These are phyloP conservation scores for Senna siamea DNA, from an alignment of 306 rosid genomes.

Conservation along the genomic window DNA sequence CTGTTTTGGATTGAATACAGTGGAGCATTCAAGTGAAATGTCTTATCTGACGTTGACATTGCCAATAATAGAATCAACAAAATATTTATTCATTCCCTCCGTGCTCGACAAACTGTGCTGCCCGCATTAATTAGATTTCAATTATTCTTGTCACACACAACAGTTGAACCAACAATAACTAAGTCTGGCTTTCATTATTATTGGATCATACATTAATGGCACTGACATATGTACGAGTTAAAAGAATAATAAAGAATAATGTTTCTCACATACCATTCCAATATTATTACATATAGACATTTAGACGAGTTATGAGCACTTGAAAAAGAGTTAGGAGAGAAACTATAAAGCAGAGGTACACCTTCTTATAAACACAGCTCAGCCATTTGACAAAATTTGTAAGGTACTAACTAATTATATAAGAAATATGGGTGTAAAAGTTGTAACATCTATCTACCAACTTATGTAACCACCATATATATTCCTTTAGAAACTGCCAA, in stretches of 20 bases:
- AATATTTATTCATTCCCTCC: neutral
- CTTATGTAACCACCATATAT: slow-evolving; percentile 25
- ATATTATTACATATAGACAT: neutral
- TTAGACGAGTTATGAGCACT: neutral
- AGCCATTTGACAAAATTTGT: slow-evolving; percentile 30
- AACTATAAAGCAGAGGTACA: slow-evolving; percentile 5
- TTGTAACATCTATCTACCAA: neutral
- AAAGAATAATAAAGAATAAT: too few species aligned
- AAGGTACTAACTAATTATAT: neutral
- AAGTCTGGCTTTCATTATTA: neutral
- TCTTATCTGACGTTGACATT: neutral
- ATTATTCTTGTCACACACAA: slow-evolving; percentile 18
- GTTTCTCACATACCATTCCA: too few species aligned
- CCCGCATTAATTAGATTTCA: slow-evolving; percentile 4
- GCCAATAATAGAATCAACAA: too few species aligned
- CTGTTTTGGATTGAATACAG: too few species aligned
- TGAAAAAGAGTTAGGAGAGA: slow-evolving; percentile 1
- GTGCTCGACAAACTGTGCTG: slow-evolving; percentile 7
- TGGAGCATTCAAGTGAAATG: too few species aligned
- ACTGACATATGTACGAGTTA: too few species aligned
- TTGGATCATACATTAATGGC: too few species aligned
- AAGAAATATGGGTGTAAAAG: neutral
- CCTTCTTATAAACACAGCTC: slow-evolving; percentile 33
- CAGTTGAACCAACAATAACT: neutral
- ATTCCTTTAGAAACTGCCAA: slow-evolving; percentile 28